These are phyloP conservation scores for Apiospora marii DNA, from an alignment of 2,329 filamentous ascomycete species.

Conservation along the genomic window DNA sequence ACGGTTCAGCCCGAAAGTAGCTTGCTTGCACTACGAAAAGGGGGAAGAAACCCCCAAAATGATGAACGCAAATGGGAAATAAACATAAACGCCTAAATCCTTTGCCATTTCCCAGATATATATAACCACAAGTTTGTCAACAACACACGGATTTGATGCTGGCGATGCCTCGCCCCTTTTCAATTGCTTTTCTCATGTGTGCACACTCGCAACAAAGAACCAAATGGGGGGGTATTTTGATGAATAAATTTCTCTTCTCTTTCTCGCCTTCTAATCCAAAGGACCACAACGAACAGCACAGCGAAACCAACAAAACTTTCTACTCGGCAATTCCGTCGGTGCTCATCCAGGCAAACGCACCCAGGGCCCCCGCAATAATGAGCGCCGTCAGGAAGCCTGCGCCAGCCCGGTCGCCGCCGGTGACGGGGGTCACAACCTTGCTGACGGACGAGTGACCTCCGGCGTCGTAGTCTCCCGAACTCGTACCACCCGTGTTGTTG, in stretches of 20 bases:
- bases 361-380: conserved; percentile 49
- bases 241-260: not conserved
- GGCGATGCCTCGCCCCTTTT: not conserved
- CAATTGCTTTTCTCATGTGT: not conserved
- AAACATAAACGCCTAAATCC: conserved; percentile 13
- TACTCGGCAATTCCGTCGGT: conserved; percentile 30
- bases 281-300: no score
- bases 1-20: not conserved
- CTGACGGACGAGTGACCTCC: conserved; percentile 45
- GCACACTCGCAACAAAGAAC: not conserved
- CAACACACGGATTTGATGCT: not conserved
- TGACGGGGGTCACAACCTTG: conserved; percentile 44
- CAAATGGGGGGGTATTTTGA: not conserved
- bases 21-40: not conserved
- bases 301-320: no score
- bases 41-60: not conserved
- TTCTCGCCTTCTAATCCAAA: no score
- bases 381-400: conserved; percentile 58
- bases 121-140: not conserved
- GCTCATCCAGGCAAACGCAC: conserved; percentile 61
- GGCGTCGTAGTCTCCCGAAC: conserved; percentile 51
- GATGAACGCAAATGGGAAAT: not conserved
- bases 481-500: conserved; percentile 59
- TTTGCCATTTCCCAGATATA: conserved; percentile 5
- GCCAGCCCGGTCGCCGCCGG: conserved; percentile 55